Evolutionary conservation across 352 stramenopile species (phyloP).

Genomic region (Phytophthora syringae): DNA sequence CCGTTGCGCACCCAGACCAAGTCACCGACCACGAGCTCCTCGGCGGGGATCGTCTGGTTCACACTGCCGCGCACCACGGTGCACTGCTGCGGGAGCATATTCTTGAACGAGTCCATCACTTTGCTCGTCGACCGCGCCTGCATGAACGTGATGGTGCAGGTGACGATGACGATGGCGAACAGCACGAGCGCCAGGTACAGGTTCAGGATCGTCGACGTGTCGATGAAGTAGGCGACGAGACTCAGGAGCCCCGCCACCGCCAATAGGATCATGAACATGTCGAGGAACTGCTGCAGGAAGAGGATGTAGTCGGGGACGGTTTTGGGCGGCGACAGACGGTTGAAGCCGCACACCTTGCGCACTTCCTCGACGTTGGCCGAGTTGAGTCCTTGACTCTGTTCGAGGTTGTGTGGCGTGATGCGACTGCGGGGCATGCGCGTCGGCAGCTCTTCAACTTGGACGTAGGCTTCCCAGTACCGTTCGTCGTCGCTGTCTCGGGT

Average conservation of each 20-base stretch:
- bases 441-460: slow-evolving; percentile 34
- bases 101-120: too few relatives aligned
- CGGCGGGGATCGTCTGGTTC: slow-evolving; percentile 46
- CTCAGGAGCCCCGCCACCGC: slow-evolving; percentile 39
- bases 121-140: slow-evolving; percentile 43
- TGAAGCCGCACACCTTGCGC: slow-evolving; percentile 38
- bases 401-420: slow-evolving; percentile 35
- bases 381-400: slow-evolving; percentile 39
- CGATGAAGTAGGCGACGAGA: slow-evolving; percentile 46
- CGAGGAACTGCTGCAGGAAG: too few relatives aligned
- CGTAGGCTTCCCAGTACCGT: slow-evolving; percentile 52
- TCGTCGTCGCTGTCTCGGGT: slow-evolving; percentile 7
- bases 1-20: slow-evolving; percentile 58
- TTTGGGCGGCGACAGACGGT: slow-evolving; percentile 45
- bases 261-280: too few relatives aligned
- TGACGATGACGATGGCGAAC: slow-evolving; percentile 49
- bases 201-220: slow-evolving; percentile 47
- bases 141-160: slow-evolving; percentile 51
- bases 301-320: too few relatives aligned
- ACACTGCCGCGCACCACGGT: slow-evolving; percentile 54
- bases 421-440: slow-evolving; percentile 22
- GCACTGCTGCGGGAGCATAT: slow-evolving; percentile 51
- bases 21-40: slow-evolving; percentile 58
- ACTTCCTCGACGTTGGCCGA: slow-evolving; percentile 16
- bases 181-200: slow-evolving; percentile 49